Conservation (phyloP, 2,329 filamentous ascomycete species). For the Nothophoma quercina region DNA sequence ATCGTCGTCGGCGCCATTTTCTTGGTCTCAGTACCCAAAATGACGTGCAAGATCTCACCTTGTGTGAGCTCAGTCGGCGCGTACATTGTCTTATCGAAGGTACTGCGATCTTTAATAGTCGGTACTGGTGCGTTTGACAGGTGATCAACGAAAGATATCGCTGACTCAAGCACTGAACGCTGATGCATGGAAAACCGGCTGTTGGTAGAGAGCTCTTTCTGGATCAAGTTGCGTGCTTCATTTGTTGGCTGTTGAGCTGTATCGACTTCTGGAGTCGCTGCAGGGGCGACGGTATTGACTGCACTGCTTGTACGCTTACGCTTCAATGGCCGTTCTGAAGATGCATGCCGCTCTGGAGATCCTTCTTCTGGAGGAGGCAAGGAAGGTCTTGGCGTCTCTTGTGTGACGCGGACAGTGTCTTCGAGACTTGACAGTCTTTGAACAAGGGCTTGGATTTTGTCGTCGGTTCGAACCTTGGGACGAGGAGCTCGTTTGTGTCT, state of each 20-base stretch:
- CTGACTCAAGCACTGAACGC: slow-evolving; percentile 40
- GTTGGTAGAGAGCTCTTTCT: slow-evolving; percentile 40
- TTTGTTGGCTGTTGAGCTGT: slow-evolving; percentile 29
- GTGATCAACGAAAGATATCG: slow-evolving; percentile 42
- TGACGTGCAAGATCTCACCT: slow-evolving; percentile 38
- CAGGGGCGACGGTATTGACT: slow-evolving; percentile 11
- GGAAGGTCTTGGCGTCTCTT: slow-evolving; percentile 12
- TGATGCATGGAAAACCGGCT: slow-evolving; percentile 35
- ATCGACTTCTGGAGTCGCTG: slow-evolving; percentile 27
- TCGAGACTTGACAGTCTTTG: slow-evolving; percentile 38
- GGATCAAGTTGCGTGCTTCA: slow-evolving; percentile 38
- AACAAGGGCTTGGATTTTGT: slow-evolving; percentile 41
- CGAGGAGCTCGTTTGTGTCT: slow-evolving; percentile 37
- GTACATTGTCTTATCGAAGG: slow-evolving; percentile 35
- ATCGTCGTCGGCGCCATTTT: slow-evolving; percentile 20
- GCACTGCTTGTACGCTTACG: slow-evolving; percentile 30
- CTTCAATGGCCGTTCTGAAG: slow-evolving; percentile 29
- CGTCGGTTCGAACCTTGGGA: slow-evolving; percentile 39
- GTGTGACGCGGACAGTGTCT: slow-evolving; percentile 29
- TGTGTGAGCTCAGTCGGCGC: slow-evolving; percentile 34
- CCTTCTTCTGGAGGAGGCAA: not conserved
- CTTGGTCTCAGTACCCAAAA: slow-evolving; percentile 34
- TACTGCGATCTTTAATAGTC: slow-evolving; percentile 31
- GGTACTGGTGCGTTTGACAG: slow-evolving; percentile 34
- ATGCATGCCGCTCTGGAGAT: slow-evolving; percentile 6